Conservation (phyloP, 495 filamentous ascomycete species). For the Penicillium samsonianum region DNA sequence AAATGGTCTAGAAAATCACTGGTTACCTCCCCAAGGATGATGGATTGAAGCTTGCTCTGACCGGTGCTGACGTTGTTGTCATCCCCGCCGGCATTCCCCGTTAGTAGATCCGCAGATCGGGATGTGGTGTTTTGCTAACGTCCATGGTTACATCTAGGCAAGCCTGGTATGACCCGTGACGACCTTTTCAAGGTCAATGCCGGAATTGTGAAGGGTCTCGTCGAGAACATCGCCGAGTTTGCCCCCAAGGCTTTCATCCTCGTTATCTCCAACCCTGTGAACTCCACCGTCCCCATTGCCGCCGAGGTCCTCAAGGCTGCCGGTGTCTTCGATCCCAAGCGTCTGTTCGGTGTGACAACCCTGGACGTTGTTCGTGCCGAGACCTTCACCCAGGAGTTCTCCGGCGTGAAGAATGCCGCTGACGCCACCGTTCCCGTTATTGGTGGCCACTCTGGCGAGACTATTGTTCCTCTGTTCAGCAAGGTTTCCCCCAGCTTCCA, state of each 20-base stretch:
- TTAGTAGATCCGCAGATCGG: conserved; percentile 49
- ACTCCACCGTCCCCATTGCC: conserved; percentile 97
- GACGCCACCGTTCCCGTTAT: conserved; percentile 86
- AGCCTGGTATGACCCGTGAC: conserved; percentile 98
- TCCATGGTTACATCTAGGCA: conserved; percentile 58
- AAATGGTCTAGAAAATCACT: conserved; percentile 70
- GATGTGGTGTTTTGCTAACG: conserved; percentile 14
- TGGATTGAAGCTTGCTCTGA: conserved; percentile 83
- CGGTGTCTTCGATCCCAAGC: conserved; percentile 88
- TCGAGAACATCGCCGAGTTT: conserved; percentile 80
- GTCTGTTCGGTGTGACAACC: conserved; percentile 96
- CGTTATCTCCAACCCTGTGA: conserved; percentile 98
- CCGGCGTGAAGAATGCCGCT: conserved; percentile 76
- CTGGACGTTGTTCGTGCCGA: conserved; percentile 97
- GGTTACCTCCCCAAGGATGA: conserved; percentile 90
- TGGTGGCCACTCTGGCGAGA: conserved; percentile 95
- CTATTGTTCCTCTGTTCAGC: conserved; percentile 97
- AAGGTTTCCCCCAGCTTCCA: conserved; percentile 75
- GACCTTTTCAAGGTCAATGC: conserved; percentile 99
- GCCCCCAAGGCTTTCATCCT: conserved; percentile 90
- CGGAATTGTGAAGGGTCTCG: conserved; percentile 85
- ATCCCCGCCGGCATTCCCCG: conserved; percentile 98
- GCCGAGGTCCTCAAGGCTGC: conserved; percentile 93
- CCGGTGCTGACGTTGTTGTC: conserved; percentile 89
- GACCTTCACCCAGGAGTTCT: conserved; percentile 88